phyloP scores from a whole-genome alignment of 2,329 filamentous ascomycete genomes.

The Penicillium sp. region DNA sequence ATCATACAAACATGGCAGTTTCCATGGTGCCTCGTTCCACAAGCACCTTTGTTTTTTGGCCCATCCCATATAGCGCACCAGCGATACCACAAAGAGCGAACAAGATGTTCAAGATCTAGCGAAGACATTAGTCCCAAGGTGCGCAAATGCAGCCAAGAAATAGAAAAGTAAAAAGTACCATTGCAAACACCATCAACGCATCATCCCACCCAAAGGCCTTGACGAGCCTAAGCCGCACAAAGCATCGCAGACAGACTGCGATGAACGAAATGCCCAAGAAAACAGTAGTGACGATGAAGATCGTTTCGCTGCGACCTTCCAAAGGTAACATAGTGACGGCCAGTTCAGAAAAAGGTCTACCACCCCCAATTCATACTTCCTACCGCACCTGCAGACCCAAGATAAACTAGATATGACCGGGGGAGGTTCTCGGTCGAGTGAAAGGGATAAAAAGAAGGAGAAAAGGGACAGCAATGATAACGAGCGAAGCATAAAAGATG shows the following conservation, averaged over 20 bases:
- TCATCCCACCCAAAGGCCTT: slow-evolving; percentile 40
- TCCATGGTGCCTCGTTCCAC: slow-evolving; percentile 22
- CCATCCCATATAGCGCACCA: slow-evolving; percentile 33
- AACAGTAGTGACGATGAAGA: slow-evolving; percentile 32
- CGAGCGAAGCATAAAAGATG: slow-evolving; percentile 15
- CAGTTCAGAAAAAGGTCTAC: background rate
- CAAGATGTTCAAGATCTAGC: slow-evolving; percentile 31
- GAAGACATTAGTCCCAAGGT: background rate
- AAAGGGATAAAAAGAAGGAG: slow-evolving; percentile 1
- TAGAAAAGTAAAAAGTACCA: slow-evolving; percentile 25
- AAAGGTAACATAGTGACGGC: slow-evolving; percentile 28
- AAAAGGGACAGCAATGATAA: slow-evolving; percentile 1
- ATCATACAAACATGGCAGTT: slow-evolving; percentile 34
- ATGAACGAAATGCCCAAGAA: slow-evolving; percentile 33
- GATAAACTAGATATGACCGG: background rate
- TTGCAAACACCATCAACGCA: slow-evolving; percentile 34
- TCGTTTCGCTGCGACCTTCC: slow-evolving; percentile 31
- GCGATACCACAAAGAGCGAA: slow-evolving; percentile 36
- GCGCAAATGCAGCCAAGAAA: background rate
- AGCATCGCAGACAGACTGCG: slow-evolving; percentile 34
- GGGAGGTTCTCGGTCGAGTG: background rate
- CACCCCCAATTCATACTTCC: slow-evolving; percentile 10
- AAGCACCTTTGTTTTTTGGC: slow-evolving; percentile 20
- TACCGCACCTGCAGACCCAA: background rate
- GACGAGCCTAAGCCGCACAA: slow-evolving; percentile 33